Evolutionary conservation across 129 eudicot species (phyloP).

Genomic region (Heracleum sosnowskyi): DNA sequence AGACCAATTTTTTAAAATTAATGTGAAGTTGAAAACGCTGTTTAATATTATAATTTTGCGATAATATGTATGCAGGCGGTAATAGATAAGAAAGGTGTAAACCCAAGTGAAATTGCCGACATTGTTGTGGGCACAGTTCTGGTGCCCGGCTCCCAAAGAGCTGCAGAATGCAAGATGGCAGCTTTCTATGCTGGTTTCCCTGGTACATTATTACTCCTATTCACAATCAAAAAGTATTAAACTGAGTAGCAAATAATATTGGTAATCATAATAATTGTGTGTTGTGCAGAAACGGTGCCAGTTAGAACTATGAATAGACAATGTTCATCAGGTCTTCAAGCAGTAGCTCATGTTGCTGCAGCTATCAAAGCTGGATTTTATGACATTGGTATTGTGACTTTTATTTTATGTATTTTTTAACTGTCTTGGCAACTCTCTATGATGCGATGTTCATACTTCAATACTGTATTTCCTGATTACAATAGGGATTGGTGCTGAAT

Average conservation of each 20-base stretch:
- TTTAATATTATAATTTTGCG: background rate
- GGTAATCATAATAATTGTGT: background rate
- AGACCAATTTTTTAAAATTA: background rate
- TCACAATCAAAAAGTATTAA: background rate
- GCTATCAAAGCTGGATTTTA: slow-evolving; percentile 97
- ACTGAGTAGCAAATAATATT: background rate
- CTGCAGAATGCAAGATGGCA: slow-evolving; percentile 96
- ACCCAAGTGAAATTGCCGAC: slow-evolving; percentile 92
- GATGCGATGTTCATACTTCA: background rate
- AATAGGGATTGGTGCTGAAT: slow-evolving; percentile 93
- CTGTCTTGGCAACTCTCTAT: background rate
- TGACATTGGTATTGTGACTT: slow-evolving; percentile 57
- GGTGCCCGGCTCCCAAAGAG: slow-evolving; percentile 90
- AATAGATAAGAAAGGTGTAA: slow-evolving; percentile 75
- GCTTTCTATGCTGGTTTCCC: slow-evolving; percentile 99
- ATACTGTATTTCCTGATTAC: background rate
- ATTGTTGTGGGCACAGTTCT: slow-evolving; percentile 89
- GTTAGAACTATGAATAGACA: slow-evolving; percentile 94
- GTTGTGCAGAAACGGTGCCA: slow-evolving; percentile 74
- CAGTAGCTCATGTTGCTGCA: slow-evolving; percentile 99
- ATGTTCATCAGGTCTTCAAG: slow-evolving; percentile 99
- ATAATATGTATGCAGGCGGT: slow-evolving; percentile 42
- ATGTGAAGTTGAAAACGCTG: background rate
- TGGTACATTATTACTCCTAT: slow-evolving; percentile 33
- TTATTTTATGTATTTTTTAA: background rate